phyloP scores from a whole-genome alignment of 139 green algal species.

The Chlamydomonas urium region DNA sequence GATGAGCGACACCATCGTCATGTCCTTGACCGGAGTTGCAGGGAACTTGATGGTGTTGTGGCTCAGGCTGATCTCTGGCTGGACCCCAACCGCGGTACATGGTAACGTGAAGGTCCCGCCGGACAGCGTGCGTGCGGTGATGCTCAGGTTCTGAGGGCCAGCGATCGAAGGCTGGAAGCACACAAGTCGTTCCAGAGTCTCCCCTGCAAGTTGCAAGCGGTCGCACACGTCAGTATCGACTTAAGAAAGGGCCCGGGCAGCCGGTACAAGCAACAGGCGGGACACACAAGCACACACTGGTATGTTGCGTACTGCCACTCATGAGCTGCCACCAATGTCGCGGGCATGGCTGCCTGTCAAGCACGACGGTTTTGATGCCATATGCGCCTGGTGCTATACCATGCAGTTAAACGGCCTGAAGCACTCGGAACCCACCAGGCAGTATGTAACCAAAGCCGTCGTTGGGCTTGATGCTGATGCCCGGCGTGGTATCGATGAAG shows the following conservation, averaged over 20 bases:
- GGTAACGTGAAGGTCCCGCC: conserved; percentile 49
- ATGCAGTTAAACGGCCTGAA: too few relatives aligned
- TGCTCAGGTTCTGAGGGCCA: conserved; percentile 40
- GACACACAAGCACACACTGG: too few relatives aligned
- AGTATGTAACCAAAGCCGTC: conserved; percentile 56
- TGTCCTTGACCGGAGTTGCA: conserved; percentile 51
- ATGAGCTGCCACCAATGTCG: too few relatives aligned
- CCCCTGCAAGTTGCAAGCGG: too few relatives aligned
- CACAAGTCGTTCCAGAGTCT: conserved; percentile 29
- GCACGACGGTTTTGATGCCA: too few relatives aligned
- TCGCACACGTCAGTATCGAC: too few relatives aligned
- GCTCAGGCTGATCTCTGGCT: conserved; percentile 38
- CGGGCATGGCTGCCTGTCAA: too few relatives aligned
- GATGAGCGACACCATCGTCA: conserved; percentile 31
- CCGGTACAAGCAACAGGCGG: too few relatives aligned
- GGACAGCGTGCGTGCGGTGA: conserved; percentile 27
- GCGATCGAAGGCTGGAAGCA: conserved; percentile 47
- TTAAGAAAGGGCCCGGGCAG: too few relatives aligned
- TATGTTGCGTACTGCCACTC: too few relatives aligned
- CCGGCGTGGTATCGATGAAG: conserved; percentile 24
- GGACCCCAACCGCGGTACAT: conserved; percentile 30
- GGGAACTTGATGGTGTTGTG: conserved; percentile 48
- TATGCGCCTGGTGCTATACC: too few relatives aligned
- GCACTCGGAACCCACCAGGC: conserved; percentile 30
- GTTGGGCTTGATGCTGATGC: conserved; percentile 39